Base-by-base conservation (phyloP, 2,329 filamentous ascomycete genomes). In the Claviceps sp. region DNA sequence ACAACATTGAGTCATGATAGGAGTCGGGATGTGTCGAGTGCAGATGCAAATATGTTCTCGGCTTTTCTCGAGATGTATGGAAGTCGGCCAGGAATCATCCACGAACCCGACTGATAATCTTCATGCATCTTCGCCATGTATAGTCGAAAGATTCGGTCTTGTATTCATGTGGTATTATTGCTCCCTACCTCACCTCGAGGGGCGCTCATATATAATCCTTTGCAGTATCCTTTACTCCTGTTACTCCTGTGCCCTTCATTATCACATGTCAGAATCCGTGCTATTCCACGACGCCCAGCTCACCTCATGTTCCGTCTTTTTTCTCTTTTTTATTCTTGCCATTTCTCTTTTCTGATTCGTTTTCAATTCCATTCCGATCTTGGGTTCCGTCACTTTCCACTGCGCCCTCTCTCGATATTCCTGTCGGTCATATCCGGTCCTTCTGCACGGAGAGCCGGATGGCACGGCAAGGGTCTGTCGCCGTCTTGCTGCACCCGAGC, bases 1-100 rank as follows among this genome's bases (percentile, higher is more conserved):
- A 91, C 62, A 62, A 67, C 47, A 63, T 74, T 54, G 63, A 56
- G 19, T 47, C 53, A 41, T 54, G 39, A 52, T 45, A 5, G 47
- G 47, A 8, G 3, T 26, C 16, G 17, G 30, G 30, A 37, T 47
- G 17, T 37, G 10, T 37, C n/a, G 45, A n/a, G 13, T 37, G 13
- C 10, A 11, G 42, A 19, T 24, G 6, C 2, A 16, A 10, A 24
- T 14, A 24, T 16, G 7, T 14, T 7, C 8, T 10, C 7, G 10
- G 10, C 10, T 34, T 34, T 11, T 11, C 30, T 34, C 30, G 30
- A 34, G 30, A 8, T 8, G 1, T 30, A 11, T 34, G 30, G 30
- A 34, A 11, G 10, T 34, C 10, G 30, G 10, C 30, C 30, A 11
- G 30, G 30, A 34, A 34, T 11, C 30, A 4, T 34, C 30, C 8